phyloP scores from a whole-genome alignment of 2,329 filamentous ascomycete species.

The Fusarium haematococcum region DNA sequence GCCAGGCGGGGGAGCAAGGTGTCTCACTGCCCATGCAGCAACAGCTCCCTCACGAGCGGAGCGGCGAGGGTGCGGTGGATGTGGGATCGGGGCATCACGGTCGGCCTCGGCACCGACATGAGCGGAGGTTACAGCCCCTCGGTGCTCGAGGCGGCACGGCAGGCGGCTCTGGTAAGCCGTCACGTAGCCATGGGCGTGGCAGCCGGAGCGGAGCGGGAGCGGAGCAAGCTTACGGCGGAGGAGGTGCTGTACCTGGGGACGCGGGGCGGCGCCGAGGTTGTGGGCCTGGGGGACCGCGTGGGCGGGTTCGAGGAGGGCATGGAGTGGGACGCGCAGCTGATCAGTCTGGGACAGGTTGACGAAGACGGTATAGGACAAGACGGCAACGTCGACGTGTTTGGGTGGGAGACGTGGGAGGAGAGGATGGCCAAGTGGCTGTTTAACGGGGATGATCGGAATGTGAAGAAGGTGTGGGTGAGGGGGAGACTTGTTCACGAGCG shows the following conservation, averaged over 20 bases:
- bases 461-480: constrained; percentile 87
- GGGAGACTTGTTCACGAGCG: constrained; percentile 79
- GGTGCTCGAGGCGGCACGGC: constrained; percentile 84
- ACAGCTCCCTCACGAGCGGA: constrained; percentile 84
- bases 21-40: constrained; percentile 88
- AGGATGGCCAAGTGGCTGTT: constrained; percentile 94
- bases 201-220: constrained; percentile 51
- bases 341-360: constrained; percentile 69
- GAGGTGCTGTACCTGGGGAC: constrained; percentile 91
- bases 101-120: constrained; percentile 92
- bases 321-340: constrained; percentile 91
- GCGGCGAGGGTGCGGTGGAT: constrained; percentile 80
- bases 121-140: constrained; percentile 87
- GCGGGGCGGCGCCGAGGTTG: constrained; percentile 83
- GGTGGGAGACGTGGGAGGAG: constrained; percentile 90
- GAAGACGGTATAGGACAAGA: constrained; percentile 57
- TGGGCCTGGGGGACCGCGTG: constrained; percentile 78
- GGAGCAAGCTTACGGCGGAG: constrained; percentile 80
- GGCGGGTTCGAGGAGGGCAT: constrained; percentile 88
- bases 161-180: constrained; percentile 82
- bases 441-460: constrained; percentile 93
- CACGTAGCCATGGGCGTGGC: constrained; percentile 70
- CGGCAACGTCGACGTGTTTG: constrained; percentile 87
- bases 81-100: constrained; percentile 78
- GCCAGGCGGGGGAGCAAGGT: constrained; percentile 72